Conservation (phyloP, 1,139 yeast species). For the Saccharomyces hybrid region DNA sequence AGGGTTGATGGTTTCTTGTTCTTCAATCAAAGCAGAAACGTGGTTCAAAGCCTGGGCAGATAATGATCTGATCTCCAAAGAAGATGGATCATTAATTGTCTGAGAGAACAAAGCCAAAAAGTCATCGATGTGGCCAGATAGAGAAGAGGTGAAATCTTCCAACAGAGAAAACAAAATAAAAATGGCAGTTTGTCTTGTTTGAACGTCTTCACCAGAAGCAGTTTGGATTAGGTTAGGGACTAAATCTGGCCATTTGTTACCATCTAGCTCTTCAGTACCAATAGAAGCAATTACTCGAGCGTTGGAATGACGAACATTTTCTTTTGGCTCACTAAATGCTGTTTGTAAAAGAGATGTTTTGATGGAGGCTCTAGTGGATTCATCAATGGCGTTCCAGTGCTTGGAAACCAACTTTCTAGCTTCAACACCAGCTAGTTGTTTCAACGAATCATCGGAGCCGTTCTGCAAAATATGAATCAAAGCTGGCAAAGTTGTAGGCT, state of each 20-base stretch:
- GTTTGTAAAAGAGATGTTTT: constrained; percentile 60
- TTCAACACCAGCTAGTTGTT: constrained; percentile 91
- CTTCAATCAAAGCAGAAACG: constrained; percentile 60
- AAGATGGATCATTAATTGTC: constrained; percentile 60
- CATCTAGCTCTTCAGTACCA: constrained; percentile 64
- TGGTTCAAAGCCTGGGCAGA: constrained; percentile 79
- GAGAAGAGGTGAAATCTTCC: constrained; percentile 63
- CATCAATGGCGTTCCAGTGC: constrained; percentile 64
- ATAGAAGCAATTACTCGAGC: constrained; percentile 87
- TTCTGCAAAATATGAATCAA: constrained; percentile 73
- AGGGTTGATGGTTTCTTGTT: constrained; percentile 42
- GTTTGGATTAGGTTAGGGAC: constrained; percentile 65
- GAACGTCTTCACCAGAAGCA: constrained; percentile 53
- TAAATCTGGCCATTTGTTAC: constrained; percentile 68
- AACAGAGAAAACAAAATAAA: constrained; percentile 71
- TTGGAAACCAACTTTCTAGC: constrained; percentile 72
- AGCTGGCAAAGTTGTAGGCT: constrained; percentile 70
- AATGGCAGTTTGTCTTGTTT: constrained; percentile 76
- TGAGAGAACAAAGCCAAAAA: constrained; percentile 60
- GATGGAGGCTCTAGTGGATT: constrained; percentile 48
- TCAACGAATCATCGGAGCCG: constrained; percentile 32
- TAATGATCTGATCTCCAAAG: constrained; percentile 70
- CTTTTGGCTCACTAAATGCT: constrained; percentile 57
- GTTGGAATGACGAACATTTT: constrained; percentile 77
- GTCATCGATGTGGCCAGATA: constrained; percentile 56